Percentiles rank a stretch among this genome's conserved stretches.
phyloP scores from a whole-genome alignment of 2,329 filamentous ascomycete genomes.

The Sclerotinia glacialis region DNA sequence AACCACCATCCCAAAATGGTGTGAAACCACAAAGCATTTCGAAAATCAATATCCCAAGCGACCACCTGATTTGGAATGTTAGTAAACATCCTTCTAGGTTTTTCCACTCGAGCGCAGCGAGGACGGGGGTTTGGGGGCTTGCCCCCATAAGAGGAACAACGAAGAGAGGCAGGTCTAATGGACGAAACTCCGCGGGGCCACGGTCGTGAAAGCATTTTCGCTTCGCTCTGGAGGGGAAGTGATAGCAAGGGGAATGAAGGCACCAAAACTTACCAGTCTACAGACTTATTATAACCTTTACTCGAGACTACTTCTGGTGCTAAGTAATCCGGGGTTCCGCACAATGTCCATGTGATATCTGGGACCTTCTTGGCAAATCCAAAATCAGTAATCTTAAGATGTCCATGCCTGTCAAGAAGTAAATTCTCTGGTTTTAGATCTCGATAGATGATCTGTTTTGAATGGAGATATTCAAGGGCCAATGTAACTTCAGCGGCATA shows the following conservation, averaged over 20 bases:
- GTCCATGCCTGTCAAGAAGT: conserved; percentile 85
- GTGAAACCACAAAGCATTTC: conserved; percentile 99
- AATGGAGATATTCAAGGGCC: conserved; percentile 91
- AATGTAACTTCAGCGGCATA: conserved; percentile 97
- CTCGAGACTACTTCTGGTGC: conserved; percentile 98
- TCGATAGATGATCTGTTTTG: conserved; percentile 94
- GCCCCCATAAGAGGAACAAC: not conserved
- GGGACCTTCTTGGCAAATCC: conserved; percentile 97
- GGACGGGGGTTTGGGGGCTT: conserved; percentile 11
- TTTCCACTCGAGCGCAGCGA: conserved; percentile 7
- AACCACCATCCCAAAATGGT: conserved; percentile 97
- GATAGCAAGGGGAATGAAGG: conserved; percentile 43
- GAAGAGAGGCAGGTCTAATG: conserved; percentile 14
- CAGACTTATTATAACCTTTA: conserved; percentile 99
- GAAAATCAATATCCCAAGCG: conserved; percentile 94
- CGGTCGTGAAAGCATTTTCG: not conserved
- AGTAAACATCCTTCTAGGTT: conserved; percentile 18
- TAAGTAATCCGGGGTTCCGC: conserved; percentile 94
- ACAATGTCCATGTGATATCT: conserved; percentile 98
- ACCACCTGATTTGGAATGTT: conserved; percentile 68
- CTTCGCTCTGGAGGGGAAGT: not conserved
- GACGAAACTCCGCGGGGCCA: not conserved
- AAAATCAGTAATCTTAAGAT: conserved; percentile 97
- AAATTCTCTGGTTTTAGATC: conserved; percentile 96
- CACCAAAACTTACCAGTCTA: conserved; percentile 66